Base-by-base conservation (phyloP, 106 monocot species). In the Dendrobium chrysotoxum region DNA sequence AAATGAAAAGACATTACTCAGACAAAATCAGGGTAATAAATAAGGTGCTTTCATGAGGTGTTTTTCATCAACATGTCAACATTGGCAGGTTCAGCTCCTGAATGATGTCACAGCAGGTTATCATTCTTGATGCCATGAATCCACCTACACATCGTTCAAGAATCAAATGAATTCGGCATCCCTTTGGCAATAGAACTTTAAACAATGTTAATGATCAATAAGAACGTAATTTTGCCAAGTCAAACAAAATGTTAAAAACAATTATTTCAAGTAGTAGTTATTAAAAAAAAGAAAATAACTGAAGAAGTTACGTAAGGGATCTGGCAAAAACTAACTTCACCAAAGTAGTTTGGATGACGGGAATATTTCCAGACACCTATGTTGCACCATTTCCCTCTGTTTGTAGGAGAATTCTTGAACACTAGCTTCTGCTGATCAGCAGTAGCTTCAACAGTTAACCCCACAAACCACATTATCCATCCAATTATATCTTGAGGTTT, bases 271-370 rank as follows among this genome's bases (percentile, higher is more conserved):
- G 66, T 28, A 7, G 66, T 4, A 26, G 4, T 15, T 44, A 7
- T 7, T 44, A 7, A 44, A 9, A 3, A 23, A 66, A 26, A 26
- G 10, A 23, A 66, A 26, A 66, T 35, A 50, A 50, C 2, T 3
- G 10, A 50, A 30, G 40, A 40, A 74, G 40, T 45, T 3, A 50
- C 0, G 15, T 0, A 50, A 50, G 50, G 50, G 13, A 50, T 50
- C 13, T 50, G 15, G 50, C 50, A 50, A 10, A 76, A 77, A 88
- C 86, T 85, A 38, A 99, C 99, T 85, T 99, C 99, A 3, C 99
- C 99, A 80, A 99, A 99, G 81, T 99, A 99, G 83, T 99, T 99
- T 57, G 99, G 99, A 87, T 99, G 99, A 40, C 93, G 95, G 18
- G 99, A 88, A 87, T 91, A 99, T 81, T 91, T 95, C 98, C 99